These are phyloP conservation scores for Schwanniomyces sp. DNA, from an alignment of 805 yeast species.

Conservation along the genomic window DNA sequence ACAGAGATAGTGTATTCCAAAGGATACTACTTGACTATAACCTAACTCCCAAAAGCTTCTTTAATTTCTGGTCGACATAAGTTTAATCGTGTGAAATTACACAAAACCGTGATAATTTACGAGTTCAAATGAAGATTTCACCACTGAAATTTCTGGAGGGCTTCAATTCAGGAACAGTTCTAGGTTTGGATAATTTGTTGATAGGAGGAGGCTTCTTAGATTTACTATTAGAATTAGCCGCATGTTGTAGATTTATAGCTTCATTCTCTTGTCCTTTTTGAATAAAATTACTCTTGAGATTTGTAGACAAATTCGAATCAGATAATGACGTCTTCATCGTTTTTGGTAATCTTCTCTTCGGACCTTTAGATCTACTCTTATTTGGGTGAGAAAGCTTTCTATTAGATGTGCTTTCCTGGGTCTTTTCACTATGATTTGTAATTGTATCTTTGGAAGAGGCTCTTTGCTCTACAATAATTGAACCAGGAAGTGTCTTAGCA, in stretches of 20 bases:
- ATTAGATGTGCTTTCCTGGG: slow-evolving; percentile 11
- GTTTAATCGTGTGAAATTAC: neutral
- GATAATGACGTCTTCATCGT: slow-evolving; percentile 2
- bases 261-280: neutral
- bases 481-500: neutral
- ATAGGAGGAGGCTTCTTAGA: slow-evolving; percentile 19
- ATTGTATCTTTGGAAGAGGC: neutral
- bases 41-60: neutral
- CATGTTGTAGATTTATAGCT: neutral
- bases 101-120: slow-evolving; percentile 1
- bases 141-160: slow-evolving; percentile 29
- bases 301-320: neutral
- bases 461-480: neutral
- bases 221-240: neutral
- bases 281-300: neutral
- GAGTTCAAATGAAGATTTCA: slow-evolving; percentile 25
- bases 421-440: neutral
- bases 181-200: slow-evolving; percentile 21
- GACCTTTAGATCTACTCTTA: slow-evolving; percentile 51
- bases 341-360: slow-evolving; percentile 49
- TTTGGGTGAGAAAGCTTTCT: slow-evolving; percentile 42
- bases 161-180: slow-evolving; percentile 17
- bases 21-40: neutral
- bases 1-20: neutral
- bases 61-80: neutral